A percentile compares a stretch with the other conserved stretches of the same genome.
phyloP scores from a whole-genome alignment of 176 grass and related monocot genomes.

The Rhynchospora pubera region DNA sequence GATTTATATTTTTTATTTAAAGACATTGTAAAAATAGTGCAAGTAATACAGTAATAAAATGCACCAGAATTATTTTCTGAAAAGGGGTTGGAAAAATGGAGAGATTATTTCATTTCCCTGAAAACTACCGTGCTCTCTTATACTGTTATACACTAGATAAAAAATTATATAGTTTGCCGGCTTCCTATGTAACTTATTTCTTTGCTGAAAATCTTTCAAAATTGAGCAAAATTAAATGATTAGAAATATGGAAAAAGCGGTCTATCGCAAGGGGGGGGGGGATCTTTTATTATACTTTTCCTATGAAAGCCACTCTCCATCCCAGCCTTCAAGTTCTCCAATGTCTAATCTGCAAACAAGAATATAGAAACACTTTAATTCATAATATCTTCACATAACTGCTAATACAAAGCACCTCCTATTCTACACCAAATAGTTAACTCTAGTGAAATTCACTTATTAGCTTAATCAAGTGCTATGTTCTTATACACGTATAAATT shows the following conservation, averaged over 20 bases:
- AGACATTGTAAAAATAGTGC: neutral
- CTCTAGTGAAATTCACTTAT: neutral
- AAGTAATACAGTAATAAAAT: neutral
- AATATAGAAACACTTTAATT: neutral
- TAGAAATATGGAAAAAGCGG: neutral
- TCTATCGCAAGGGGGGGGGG: neutral
- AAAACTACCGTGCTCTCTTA: neutral
- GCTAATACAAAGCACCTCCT: neutral
- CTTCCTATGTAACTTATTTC: conserved; percentile 2
- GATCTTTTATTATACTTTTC: neutral
- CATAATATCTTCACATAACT: neutral
- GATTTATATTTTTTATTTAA: neutral
- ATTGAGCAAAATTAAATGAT: conserved; percentile 21
- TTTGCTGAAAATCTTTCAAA: conserved; percentile 7
- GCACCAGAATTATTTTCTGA: neutral
- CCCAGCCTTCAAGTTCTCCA: conserved; percentile 75
- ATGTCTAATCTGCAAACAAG: conserved; percentile 38
- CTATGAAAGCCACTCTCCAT: conserved; percentile 58
- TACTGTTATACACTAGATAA: neutral
- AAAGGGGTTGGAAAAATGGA: neutral
- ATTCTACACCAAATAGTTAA: neutral
- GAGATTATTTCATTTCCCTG: neutral
- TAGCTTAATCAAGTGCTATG: too few relatives aligned
- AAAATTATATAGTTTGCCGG: conserved; percentile 8
- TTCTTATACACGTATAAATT: neutral